Conservation (phyloP, 805 yeast species). For the Suhomyces xylopsoci region DNA sequence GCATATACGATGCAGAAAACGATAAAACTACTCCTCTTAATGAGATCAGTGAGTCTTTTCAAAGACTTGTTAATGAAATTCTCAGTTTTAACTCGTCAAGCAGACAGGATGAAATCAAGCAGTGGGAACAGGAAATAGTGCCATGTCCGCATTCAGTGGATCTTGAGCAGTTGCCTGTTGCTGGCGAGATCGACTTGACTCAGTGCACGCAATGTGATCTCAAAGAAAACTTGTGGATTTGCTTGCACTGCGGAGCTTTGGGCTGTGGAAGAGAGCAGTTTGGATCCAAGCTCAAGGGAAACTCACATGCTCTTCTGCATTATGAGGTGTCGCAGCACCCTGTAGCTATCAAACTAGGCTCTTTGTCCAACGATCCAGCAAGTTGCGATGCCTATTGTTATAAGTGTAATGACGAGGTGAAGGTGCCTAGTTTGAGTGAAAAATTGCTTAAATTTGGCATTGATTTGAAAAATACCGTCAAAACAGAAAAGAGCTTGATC, state of each 20-base stretch:
- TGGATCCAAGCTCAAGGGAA: constrained; percentile 85
- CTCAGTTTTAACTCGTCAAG: constrained; percentile 57
- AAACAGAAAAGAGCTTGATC: constrained; percentile 83
- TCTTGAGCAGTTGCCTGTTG: constrained; percentile 38
- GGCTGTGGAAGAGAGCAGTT: constrained; percentile 96
- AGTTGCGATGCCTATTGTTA: constrained; percentile 85
- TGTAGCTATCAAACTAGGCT: constrained; percentile 87
- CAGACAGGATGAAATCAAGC: constrained; percentile 65
- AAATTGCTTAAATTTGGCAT: constrained; percentile 63
- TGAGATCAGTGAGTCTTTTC: constrained; percentile 19
- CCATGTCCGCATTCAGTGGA: constrained; percentile 75
- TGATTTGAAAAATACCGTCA: constrained; percentile 49
- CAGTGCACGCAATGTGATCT: constrained; percentile 62
- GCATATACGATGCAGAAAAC: constrained; percentile 38
- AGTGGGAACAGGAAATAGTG: constrained; percentile 87
- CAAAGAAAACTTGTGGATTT: constrained; percentile 83
- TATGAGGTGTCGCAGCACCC: constrained; percentile 60
- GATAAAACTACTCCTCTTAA: constrained; percentile 25
- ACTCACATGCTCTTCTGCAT: constrained; percentile 85
- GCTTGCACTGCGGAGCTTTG: constrained; percentile 83
- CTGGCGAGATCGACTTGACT: constrained; percentile 25
- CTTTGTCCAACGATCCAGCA: constrained; percentile 63
- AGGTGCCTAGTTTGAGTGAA: constrained; percentile 55
- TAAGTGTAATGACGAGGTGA: constrained; percentile 82
- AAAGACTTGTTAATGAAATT: constrained; percentile 41